phyloP scores from a whole-genome alignment of 2,329 filamentous ascomycete genomes.

The Alternaria consortialis region DNA sequence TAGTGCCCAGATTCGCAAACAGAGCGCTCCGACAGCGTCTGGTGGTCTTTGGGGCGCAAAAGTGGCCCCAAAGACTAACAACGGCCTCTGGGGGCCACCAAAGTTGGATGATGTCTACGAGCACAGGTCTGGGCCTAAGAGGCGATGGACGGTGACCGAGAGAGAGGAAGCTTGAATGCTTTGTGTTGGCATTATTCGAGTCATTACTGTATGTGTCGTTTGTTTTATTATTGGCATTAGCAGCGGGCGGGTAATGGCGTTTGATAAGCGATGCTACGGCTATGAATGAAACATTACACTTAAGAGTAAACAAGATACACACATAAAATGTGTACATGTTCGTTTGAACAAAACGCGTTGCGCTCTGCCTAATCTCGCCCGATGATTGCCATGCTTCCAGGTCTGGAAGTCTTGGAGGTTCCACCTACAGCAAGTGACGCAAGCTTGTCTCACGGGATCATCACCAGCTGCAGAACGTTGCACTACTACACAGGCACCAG shows the following conservation, averaged over 20 bases:
- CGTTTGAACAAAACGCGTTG: neutral
- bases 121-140: slow-evolving; percentile 52
- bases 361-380: slow-evolving; percentile 1
- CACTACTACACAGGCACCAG: neutral
- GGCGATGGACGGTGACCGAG: slow-evolving; percentile 56
- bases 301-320: neutral
- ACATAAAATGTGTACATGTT: neutral
- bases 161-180: slow-evolving; percentile 29
- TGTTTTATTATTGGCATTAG: neutral
- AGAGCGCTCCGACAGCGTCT: slow-evolving; percentile 12
- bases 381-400: slow-evolving; percentile 5
- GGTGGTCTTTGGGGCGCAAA: slow-evolving; percentile 44
- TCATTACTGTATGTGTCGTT: neutral
- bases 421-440: slow-evolving; percentile 5
- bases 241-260: slow-evolving; percentile 2
- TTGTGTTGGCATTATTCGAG: neutral
- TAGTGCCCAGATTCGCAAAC: slow-evolving; percentile 27
- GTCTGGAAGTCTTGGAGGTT: neutral
- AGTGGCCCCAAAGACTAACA: slow-evolving; percentile 26
- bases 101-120: slow-evolving; percentile 46
- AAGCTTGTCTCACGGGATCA: slow-evolving; percentile 9
- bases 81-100: slow-evolving; percentile 57
- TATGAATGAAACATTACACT: neutral
- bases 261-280: neutral
- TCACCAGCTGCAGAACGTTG: slow-evolving; percentile 5